Base-by-base conservation (phyloP, 257 asterid genomes). In the Nicotiana otophora region DNA sequence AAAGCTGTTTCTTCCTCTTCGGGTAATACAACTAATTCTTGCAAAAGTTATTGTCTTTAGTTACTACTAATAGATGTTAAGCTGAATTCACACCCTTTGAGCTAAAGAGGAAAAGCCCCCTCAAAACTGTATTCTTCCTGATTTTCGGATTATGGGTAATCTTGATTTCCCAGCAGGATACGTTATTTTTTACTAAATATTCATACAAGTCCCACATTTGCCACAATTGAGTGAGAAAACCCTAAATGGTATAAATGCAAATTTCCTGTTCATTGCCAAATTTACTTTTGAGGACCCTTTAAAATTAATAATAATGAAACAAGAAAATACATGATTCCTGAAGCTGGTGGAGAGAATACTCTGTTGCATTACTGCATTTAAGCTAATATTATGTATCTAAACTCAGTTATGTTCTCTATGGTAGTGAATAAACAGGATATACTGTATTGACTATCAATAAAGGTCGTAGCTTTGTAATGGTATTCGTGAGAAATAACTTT, bases 1-100 rank as follows among this genome's bases (percentile, higher is more conserved):
- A 91, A 36, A 74, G 90, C 88, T 75, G 88, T 89, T 80, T 82
- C 92, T 9, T 90, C 93, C 77, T 86, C 90, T 83, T 79, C 94
- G 36, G 97, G 98, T 91, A 84, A 85, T 83, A 54, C 15, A n/a
- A 20, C 6, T 62, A 76, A 36, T 64, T 80, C 39, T 31, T 80
- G 61, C 10, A 74, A 9, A 16, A 19, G 28, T 39, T 74, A 7
- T n/a, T 61, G 28, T 75, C 14, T 57, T 57, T 53, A 12, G 55
- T 66, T 34, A 7, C 63, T 83, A n/a, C 12, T 67, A 84, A 70
- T 70, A 67, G 58, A 66, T 46, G 23, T 46, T 3, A 23, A 72
- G 79, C 15, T 72, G 61, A 61, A 79, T 67, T 8, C 57, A 58
- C 53, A 78, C 61, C 34, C 54, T 23, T 63, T 66, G 70, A 31